Base-by-base conservation (phyloP, 2,329 filamentous ascomycete genomes). In the Pyricularia sp. region DNA sequence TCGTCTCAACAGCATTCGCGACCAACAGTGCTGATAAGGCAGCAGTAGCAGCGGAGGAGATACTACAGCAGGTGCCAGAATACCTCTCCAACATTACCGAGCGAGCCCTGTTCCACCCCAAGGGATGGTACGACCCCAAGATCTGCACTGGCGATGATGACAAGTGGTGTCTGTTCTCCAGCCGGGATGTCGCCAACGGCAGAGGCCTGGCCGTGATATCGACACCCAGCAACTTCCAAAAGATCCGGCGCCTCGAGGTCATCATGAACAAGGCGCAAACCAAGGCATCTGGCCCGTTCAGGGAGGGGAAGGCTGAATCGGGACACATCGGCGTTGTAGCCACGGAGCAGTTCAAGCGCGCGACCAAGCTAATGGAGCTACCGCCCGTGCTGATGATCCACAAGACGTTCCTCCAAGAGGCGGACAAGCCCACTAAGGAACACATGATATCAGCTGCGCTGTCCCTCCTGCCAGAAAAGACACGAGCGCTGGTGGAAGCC, bases 101-200 rank as follows among this genome's bases (percentile, higher is more conserved):
- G 30, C 58, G 28, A 14, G 66, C 66, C 17, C 26, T 63, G 12
- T 68, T 68, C 55, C n/a, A 69, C 20, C 67, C 67, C 17, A 58
- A 65, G 31, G 73, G 73, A 0, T 76, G 74, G 74, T 73, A 72
- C 70, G 65, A 72, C 4, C 72, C 74, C 69, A 73, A 74, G 58
- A 72, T 73, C 69, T 75, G 74, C 70, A 30, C 67, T 20, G 71
- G 69, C 20, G 17, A n/a, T 20, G 42, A 55, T 20, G 64, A 59
- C 4, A 42, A 58, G 20, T 75, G 71, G 70, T 76, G 75, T 69
- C 70, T 75, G 71, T 75, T 70, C 68, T 71, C 73, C 31, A 76
- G 75, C 72, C 72, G 55, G 2, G 69, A 70, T 3, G 10, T 74
- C 14, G 72, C 69, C 20, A 70, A 71, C 12, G 71, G 73, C 10